Evolutionary conservation across 1,139 yeast species (phyloP), one percentile per base, ranked within the genome.

Genomic region (Blastobotrys elegans): DNA sequence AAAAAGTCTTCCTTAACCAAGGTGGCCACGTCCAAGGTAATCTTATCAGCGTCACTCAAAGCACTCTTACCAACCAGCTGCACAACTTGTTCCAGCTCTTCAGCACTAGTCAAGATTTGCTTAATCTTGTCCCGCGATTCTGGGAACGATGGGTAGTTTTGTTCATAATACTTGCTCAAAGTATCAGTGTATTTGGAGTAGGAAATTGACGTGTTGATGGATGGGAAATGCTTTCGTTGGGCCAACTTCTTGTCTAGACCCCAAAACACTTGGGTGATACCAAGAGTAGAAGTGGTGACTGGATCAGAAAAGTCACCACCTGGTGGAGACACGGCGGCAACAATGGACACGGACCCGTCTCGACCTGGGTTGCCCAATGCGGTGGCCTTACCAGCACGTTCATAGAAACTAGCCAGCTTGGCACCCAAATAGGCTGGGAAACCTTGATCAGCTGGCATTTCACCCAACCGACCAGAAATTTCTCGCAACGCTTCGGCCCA

Each of bases 281-380:
- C 97, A 64, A 92, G 80, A 41, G 99, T 92, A 11, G 98, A 80
- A 31, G 97, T 92, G 34, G 99, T 92, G 59, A 92, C 99, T 40
- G 99, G 99, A 74, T 92, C 99, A 18, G 98, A 92, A 82, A 92
- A 90, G 77, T 92, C 99, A 83, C 99, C 99, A 81, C 98, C 99
- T 51, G 98, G 97, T 59, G 99, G 99, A 7, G 97, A 90, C 43
- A 92, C 99, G 60, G 99, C 99, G 52, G 98, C 99, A 63, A 92
- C 99, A 70, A 92, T 92, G 24, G 98, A 92, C 56, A 92, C 98
- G 33, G 97, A 90, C 53, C 98, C 99, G 59, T 79, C 66, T 76
- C 99, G 88, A 61, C 87, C 85, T 55, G 99, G 98, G 55, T 95
- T 87, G 66, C 99, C 99, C 55, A 92, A 77, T 4, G 96, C 94